These are phyloP conservation scores for Candida ascalaphidarum DNA, from an alignment of 805 yeast genomes.

Conservation along the genomic window DNA sequence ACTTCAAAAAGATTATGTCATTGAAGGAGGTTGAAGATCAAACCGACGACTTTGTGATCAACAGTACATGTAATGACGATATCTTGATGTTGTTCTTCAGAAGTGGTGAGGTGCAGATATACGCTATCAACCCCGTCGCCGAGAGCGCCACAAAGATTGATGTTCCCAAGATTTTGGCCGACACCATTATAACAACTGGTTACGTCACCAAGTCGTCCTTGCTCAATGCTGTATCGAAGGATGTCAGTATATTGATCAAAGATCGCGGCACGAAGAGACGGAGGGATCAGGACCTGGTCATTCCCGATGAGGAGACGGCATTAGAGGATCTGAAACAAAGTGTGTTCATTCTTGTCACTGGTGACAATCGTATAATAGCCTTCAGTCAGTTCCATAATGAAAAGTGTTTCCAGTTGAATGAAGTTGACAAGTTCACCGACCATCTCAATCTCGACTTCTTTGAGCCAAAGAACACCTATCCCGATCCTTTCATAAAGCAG, in stretches of 20 bases:
- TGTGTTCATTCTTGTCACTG: conserved; percentile 68
- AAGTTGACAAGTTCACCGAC: conserved; percentile 39
- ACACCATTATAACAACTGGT: conserved; percentile 60
- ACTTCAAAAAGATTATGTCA: conserved; percentile 45
- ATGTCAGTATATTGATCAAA: conserved; percentile 16
- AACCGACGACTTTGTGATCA: conserved; percentile 48
- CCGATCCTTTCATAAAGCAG: conserved; percentile 71
- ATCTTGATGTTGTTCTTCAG: conserved; percentile 55
- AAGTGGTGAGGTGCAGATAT: conserved; percentile 63
- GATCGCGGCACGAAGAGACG: conserved; percentile 24
- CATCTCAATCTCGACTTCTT: conserved; percentile 35
- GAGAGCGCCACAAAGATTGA: conserved; percentile 24
- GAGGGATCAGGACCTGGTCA: conserved; percentile 4
- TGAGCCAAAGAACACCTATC: conserved; percentile 44
- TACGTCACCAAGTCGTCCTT: conserved; percentile 48
- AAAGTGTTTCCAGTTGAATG: conserved; percentile 44
- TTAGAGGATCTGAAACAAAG: no score
- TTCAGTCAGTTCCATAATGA: conserved; percentile 50
- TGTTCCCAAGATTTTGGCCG: conserved; percentile 31
- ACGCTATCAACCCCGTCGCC: conserved; percentile 30
- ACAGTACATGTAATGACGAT: conserved; percentile 56
- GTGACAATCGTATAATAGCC: conserved; percentile 64
- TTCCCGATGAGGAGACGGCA: conserved; percentile 27
- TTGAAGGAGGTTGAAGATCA: no score
- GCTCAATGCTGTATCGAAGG: conserved; percentile 32